These are phyloP conservation scores for Aphanomyces stellatus DNA, from an alignment of 352 stramenopile genomes.

Conservation along the genomic window DNA sequence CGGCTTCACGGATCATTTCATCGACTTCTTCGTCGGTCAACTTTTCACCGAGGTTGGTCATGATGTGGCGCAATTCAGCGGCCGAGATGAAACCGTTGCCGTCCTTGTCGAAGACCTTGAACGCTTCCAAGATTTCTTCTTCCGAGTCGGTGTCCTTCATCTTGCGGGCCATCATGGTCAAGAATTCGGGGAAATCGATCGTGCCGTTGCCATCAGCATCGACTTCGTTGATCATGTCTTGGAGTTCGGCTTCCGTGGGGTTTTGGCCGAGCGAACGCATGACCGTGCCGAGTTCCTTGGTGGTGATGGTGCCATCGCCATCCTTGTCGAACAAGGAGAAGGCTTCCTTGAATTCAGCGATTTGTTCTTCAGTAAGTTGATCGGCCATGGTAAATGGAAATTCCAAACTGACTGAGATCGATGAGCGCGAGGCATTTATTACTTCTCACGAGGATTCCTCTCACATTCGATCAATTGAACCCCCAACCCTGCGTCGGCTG, in stretches of 20 bases:
- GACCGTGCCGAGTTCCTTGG: slow-evolving; percentile 98
- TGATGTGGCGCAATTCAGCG: slow-evolving; percentile 97
- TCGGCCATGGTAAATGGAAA: slow-evolving; percentile 84
- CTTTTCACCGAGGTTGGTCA: slow-evolving; percentile 99
- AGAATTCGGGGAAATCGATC: slow-evolving; percentile 99
- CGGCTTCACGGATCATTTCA: slow-evolving; percentile 98
- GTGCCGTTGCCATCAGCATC: slow-evolving; percentile 99
- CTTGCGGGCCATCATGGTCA: slow-evolving; percentile 99
- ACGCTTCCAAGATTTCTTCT: slow-evolving; percentile 98
- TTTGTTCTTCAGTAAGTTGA: slow-evolving; percentile 92
- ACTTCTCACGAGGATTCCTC: too few relatives aligned
- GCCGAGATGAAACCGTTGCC: slow-evolving; percentile 98
- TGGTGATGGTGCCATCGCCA: slow-evolving; percentile 97
- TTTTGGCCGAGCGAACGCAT: slow-evolving; percentile 98
- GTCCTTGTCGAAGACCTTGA: slow-evolving; percentile 99
- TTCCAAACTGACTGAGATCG: slow-evolving; percentile 27
- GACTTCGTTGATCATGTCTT: slow-evolving; percentile 99
- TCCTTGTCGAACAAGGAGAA: slow-evolving; percentile 99
- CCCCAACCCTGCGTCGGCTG: neutral
- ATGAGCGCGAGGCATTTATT: too few relatives aligned
- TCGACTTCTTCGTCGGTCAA: slow-evolving; percentile 98
- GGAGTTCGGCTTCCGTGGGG: slow-evolving; percentile 95
- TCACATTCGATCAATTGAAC: neutral
- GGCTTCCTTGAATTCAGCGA: slow-evolving; percentile 99
- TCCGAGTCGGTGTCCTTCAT: slow-evolving; percentile 99